Evolutionary conservation across 768 basidiomycete species (phyloP).

Genomic region (Pulveroboletus sp.): DNA sequence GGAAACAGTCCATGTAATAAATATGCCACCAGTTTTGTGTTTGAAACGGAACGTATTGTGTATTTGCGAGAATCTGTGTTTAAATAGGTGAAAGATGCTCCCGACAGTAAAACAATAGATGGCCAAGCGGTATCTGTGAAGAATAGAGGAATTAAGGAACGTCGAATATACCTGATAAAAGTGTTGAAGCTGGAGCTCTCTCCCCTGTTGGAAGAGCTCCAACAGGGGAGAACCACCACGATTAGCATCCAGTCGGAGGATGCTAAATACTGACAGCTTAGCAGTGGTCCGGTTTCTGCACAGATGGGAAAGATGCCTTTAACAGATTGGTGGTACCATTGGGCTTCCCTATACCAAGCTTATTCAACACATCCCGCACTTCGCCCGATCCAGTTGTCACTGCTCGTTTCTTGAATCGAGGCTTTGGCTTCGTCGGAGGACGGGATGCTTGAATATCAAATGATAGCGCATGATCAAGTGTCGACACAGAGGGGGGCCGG

Average conservation of each 20-base stretch:
- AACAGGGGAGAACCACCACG: background rate
- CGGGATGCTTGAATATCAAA: slow-evolving; percentile 37
- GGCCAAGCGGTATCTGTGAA: background rate
- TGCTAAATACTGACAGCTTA: slow-evolving; percentile 17
- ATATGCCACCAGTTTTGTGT: slow-evolving; percentile 13
- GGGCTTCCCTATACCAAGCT: slow-evolving; percentile 75
- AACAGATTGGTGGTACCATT: slow-evolving; percentile 53
- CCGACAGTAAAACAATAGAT: slow-evolving; percentile 11
- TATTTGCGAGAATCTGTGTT: slow-evolving; percentile 12
- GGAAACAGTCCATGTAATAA: slow-evolving; percentile 21
- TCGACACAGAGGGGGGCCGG: slow-evolving; percentile 70
- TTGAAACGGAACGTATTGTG: slow-evolving; percentile 10
- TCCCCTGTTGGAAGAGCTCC: too few species aligned
- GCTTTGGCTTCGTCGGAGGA: slow-evolving; percentile 48
- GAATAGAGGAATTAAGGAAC: slow-evolving; percentile 7
- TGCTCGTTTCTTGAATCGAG: slow-evolving; percentile 51
- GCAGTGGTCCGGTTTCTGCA: slow-evolving; percentile 44
- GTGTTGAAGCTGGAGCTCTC: slow-evolving; percentile 16
- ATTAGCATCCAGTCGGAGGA: slow-evolving; percentile 3
- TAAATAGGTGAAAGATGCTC: slow-evolving; percentile 21
- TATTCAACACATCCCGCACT: slow-evolving; percentile 77
- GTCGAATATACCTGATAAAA: slow-evolving; percentile 6
- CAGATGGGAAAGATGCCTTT: slow-evolving; percentile 65
- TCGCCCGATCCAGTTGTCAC: slow-evolving; percentile 55
- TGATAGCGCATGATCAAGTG: slow-evolving; percentile 64